phyloP scores from a whole-genome alignment of 2,329 filamentous ascomycete species.

The Penicillium sp. region DNA sequence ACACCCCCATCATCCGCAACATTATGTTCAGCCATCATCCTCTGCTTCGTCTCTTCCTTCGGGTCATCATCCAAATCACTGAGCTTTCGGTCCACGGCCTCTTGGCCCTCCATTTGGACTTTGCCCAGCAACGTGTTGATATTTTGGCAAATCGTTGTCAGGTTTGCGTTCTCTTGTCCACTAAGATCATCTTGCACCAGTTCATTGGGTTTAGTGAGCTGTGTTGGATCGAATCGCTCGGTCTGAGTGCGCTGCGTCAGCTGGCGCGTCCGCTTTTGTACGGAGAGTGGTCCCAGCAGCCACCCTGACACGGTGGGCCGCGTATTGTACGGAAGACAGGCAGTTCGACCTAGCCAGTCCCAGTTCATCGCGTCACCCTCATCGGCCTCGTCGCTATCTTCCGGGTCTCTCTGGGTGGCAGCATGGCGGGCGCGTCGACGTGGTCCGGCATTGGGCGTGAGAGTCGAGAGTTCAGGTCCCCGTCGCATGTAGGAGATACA shows the following conservation, averaged over 20 bases:
- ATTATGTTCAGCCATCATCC: constrained; percentile 64
- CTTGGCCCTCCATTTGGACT: constrained; percentile 47
- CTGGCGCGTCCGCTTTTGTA: constrained; percentile 79
- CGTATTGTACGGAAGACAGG: constrained; percentile 69
- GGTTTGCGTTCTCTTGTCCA: constrained; percentile 72
- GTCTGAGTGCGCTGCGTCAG: constrained; percentile 69
- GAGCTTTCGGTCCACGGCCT: constrained; percentile 50
- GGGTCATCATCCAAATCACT: constrained; percentile 25
- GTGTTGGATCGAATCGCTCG: constrained; percentile 65
- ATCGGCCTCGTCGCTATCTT: constrained; percentile 64
- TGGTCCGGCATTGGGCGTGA: constrained; percentile 43
- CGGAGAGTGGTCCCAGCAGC: constrained; percentile 81
- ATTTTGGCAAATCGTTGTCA: constrained; percentile 74
- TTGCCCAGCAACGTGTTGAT: constrained; percentile 64
- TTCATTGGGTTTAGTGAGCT: constrained; percentile 74
- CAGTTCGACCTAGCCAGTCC: constrained; percentile 76
- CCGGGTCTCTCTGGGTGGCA: constrained; percentile 43
- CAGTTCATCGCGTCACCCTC: constrained; percentile 81
- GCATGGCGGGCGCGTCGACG: constrained; percentile 37
- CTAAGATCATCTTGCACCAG: constrained; percentile 72
- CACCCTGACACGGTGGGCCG: constrained; percentile 80
- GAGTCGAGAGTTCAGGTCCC: constrained; percentile 57
- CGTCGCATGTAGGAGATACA: constrained; percentile 84
- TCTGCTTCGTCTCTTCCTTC: constrained; percentile 40
- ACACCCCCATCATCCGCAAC: constrained; percentile 70